phyloP scores from a whole-genome alignment of 2,329 filamentous ascomycete species.

The Colletotrichum neosansevieriae region DNA sequence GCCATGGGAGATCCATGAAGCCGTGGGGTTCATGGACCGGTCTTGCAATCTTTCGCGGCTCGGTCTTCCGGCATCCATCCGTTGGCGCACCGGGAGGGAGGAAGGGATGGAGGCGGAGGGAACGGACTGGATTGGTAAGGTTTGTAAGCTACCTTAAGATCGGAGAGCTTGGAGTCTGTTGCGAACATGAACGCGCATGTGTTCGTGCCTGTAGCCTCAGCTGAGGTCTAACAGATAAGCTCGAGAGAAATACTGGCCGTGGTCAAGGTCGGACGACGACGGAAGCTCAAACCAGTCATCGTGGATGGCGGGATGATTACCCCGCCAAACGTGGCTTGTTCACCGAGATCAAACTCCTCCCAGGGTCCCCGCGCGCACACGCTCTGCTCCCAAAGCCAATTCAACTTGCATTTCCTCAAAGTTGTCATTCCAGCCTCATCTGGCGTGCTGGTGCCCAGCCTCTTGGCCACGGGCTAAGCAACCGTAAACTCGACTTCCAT shows the following conservation, averaged over 20 bases:
- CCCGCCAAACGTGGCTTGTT: constrained; percentile 38
- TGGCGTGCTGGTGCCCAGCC: constrained; percentile 38
- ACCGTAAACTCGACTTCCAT: constrained; percentile 10
- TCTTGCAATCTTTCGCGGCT: constrained; percentile 27
- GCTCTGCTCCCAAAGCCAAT: constrained; percentile 7
- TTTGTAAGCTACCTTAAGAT: neutral
- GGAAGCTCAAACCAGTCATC: neutral
- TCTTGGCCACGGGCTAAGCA: constrained; percentile 36
- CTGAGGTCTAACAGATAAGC: neutral
- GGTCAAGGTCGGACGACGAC: constrained; percentile 2
- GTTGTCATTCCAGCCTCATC: constrained; percentile 38
- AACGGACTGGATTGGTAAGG: neutral
- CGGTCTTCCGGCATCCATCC: constrained; percentile 34
- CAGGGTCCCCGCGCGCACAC: constrained; percentile 29
- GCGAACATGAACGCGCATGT: neutral
- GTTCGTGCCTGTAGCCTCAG: neutral
- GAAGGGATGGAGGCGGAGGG: too few relatives aligned
- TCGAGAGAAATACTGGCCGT: neutral
- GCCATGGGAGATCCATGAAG: constrained; percentile 40
- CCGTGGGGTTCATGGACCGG: constrained; percentile 18
- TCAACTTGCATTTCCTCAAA: constrained; percentile 17
- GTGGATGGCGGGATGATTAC: constrained; percentile 13
- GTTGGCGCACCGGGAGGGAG: constrained; percentile 12
- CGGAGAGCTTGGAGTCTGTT: neutral
- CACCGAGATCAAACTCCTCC: constrained; percentile 15